phyloP scores from a whole-genome alignment of 75 land plant species.

The Picea glauca region DNA sequence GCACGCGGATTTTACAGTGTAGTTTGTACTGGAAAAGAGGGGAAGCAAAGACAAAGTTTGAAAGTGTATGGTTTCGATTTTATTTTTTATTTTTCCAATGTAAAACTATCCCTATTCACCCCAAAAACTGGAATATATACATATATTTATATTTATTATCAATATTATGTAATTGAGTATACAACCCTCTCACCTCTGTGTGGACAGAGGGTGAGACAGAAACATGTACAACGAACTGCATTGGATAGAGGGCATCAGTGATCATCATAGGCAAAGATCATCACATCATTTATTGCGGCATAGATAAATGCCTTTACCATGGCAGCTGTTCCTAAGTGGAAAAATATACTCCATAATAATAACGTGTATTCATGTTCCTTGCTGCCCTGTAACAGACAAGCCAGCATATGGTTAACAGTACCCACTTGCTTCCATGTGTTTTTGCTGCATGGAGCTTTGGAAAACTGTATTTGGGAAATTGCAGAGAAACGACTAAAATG shows the following conservation, averaged over 20 bases:
- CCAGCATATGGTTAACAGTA: background rate
- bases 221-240: background rate
- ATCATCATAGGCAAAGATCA: background rate
- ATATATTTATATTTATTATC: background rate
- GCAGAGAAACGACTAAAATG: no score
- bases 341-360: background rate
- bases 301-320: background rate
- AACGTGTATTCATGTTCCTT: background rate
- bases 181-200: background rate
- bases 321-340: background rate
- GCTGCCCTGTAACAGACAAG: conserved; percentile 7
- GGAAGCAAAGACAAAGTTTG: background rate
- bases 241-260: background rate
- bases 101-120: background rate
- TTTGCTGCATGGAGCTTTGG: no score
- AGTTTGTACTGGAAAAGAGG: conserved; percentile 6
- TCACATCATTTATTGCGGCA: background rate
- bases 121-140: background rate
- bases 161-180: background rate
- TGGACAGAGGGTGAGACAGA: background rate
- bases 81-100: background rate
- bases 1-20: conserved; percentile 11
- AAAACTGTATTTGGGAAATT: no score
- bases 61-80: background rate
- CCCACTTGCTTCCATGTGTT: conserved; percentile 11